phyloP scores from a whole-genome alignment of 371 early-diverging fungal genomes.

The Mucor indicus region DNA sequence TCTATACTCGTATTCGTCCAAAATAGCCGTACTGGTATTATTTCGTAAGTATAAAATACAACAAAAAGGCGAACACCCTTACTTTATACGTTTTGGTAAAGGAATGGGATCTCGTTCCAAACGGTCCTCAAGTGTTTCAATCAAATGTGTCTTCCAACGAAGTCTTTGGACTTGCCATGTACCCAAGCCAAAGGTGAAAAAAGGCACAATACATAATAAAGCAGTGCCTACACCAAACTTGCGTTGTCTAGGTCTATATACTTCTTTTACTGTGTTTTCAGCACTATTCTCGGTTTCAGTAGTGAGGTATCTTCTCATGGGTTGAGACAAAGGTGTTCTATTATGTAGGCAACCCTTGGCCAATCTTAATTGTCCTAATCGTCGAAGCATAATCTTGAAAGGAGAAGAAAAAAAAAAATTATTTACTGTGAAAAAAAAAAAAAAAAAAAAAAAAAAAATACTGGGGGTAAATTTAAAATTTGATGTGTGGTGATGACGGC shows the following conservation, averaged over 20 bases:
- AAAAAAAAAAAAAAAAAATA: no score
- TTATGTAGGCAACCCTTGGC: background rate
- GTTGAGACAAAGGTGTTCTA: background rate
- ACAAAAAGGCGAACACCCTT: conserved; percentile 1
- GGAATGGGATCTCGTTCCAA: conserved; percentile 65
- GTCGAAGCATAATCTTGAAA: conserved; percentile 1
- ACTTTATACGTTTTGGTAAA: conserved; percentile 68
- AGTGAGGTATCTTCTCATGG: background rate
- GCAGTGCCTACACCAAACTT: conserved; percentile 40
- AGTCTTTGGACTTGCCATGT: conserved; percentile 91
- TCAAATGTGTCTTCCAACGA: conserved; percentile 84
- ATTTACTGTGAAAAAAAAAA: no score
- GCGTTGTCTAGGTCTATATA: conserved; percentile 21
- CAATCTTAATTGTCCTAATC: conserved; percentile 11
- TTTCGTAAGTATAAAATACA: background rate
- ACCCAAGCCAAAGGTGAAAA: conserved; percentile 81
- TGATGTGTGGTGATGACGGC: no score
- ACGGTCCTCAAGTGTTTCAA: conserved; percentile 68
- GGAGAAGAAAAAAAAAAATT: no score
- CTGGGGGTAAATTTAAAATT: background rate
- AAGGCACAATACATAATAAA: conserved; percentile 63
- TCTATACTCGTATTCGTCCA: conserved; percentile 72
- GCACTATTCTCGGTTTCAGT: conserved; percentile 1
- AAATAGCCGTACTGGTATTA: conserved; percentile 41
- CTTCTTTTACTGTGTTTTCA: conserved; percentile 8